phyloP scores from a whole-genome alignment of 768 basidiomycete species.

The Collybia mongolica region DNA sequence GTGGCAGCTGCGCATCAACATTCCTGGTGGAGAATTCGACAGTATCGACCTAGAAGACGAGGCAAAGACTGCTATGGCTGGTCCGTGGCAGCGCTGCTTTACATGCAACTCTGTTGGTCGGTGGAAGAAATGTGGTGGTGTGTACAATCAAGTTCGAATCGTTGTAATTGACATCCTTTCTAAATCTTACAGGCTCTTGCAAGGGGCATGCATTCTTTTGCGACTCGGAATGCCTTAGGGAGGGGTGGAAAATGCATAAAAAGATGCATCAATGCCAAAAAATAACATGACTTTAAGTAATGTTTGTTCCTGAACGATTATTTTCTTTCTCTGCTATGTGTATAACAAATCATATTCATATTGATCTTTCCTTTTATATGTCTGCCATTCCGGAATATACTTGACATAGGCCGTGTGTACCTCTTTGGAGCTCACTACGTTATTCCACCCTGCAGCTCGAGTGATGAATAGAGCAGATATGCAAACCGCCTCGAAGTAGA shows the following conservation, averaged over 20 bases:
- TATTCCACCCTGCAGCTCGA: no score
- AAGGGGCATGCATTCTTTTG: constrained; percentile 27
- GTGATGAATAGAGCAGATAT: no score
- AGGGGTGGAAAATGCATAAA: constrained; percentile 29
- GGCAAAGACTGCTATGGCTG: constrained; percentile 26
- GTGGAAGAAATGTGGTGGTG: constrained; percentile 38
- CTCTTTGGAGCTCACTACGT: no score
- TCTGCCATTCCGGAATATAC: no score
- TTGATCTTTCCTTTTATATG: no score
- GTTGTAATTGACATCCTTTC: background rate
- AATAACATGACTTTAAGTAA: no score
- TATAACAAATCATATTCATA: no score
- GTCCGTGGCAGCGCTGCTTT: constrained; percentile 39
- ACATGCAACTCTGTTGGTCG: constrained; percentile 29
- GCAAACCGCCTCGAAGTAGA: no score
- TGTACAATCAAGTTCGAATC: constrained; percentile 1
- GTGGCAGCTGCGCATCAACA: constrained; percentile 34
- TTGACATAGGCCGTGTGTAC: no score
- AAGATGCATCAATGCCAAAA: constrained; percentile 19
- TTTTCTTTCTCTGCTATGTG: no score
- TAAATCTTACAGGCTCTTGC: constrained; percentile 18
- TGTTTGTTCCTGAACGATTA: no score
- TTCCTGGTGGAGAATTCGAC: constrained; percentile 31
- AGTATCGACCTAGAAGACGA: constrained; percentile 33
- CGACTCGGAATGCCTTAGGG: constrained; percentile 19